These are phyloP conservation scores for Thielaviopsis euricoi DNA, from an alignment of 2,329 filamentous ascomycete species.

Conservation along the genomic window DNA sequence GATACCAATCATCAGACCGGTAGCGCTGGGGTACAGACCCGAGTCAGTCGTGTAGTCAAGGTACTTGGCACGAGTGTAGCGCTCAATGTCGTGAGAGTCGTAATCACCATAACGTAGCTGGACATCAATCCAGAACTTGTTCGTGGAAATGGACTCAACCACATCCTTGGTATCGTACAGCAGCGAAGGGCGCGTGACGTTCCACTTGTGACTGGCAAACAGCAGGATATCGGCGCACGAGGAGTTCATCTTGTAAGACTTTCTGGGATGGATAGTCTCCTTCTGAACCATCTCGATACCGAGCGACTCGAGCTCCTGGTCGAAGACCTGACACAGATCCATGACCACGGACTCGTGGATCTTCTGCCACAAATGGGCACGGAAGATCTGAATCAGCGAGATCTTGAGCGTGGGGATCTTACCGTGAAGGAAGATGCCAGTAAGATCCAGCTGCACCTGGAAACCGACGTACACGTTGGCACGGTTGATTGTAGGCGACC, in stretches of 20 bases:
- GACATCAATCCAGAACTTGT: constrained; percentile 98
- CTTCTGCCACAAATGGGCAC: constrained; percentile 99
- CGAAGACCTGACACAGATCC: constrained; percentile 97
- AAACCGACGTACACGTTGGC: constrained; percentile 99
- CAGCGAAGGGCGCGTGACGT: constrained; percentile 81
- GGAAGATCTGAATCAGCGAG: constrained; percentile 96
- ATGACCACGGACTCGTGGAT: constrained; percentile 98
- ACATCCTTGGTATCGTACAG: constrained; percentile 93
- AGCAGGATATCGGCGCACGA: constrained; percentile 94
- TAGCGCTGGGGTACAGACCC: constrained; percentile 95
- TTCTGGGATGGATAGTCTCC: constrained; percentile 96
- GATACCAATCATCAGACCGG: constrained; percentile 92
- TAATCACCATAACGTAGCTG: constrained; percentile 95
- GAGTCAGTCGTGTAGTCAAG: constrained; percentile 97
- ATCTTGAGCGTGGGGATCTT: constrained; percentile 98
- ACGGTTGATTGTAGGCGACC: constrained; percentile 84
- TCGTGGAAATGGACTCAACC: constrained; percentile 84
- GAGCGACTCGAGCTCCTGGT: constrained; percentile 87
- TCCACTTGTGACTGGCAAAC: constrained; percentile 98
- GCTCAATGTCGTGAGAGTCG: constrained; percentile 96
- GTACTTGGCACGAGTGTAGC: constrained; percentile 95
- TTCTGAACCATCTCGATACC: constrained; percentile 97
- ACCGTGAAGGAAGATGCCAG: constrained; percentile 96
- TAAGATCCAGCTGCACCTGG: constrained; percentile 94
- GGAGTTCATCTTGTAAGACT: constrained; percentile 99